Conservation (phyloP, 331 rosid species). For the Pyrus hybrid region DNA sequence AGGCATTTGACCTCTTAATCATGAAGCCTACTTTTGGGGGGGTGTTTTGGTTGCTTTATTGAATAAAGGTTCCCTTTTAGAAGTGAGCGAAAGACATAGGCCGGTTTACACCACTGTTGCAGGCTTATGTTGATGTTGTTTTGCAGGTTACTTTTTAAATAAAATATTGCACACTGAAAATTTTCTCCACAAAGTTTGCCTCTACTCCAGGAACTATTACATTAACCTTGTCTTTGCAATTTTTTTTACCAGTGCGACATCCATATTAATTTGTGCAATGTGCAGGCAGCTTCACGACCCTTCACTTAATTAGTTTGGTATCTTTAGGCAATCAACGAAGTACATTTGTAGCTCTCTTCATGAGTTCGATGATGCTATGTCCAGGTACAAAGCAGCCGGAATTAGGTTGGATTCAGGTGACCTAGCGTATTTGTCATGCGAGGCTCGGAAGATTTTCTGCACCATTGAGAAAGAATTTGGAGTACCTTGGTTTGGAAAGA, state of each 20-base stretch:
- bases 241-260: background rate
- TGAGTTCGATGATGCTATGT: slow-evolving; percentile 27
- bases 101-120: background rate
- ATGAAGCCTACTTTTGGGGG: background rate
- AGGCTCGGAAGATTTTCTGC: slow-evolving; percentile 57
- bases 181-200: background rate
- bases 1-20: background rate
- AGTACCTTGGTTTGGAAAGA: slow-evolving; percentile 55
- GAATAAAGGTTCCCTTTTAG: background rate
- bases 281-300: background rate
- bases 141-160: background rate
- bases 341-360: slow-evolving; percentile 6
- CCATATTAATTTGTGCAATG: background rate
- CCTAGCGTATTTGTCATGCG: slow-evolving; percentile 77
- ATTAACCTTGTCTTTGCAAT: background rate
- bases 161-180: background rate
- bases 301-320: background rate
- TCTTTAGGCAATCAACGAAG: background rate
- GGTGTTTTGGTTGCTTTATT: background rate
- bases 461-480: slow-evolving; percentile 68
- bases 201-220: background rate
- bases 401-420: slow-evolving; percentile 94
- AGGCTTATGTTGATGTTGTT: background rate
- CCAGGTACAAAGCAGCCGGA: slow-evolving; percentile 81
- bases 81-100: background rate